Base-by-base conservation (phyloP, 176 grass and related monocot species). In the Tillandsia leiboldiana region DNA sequence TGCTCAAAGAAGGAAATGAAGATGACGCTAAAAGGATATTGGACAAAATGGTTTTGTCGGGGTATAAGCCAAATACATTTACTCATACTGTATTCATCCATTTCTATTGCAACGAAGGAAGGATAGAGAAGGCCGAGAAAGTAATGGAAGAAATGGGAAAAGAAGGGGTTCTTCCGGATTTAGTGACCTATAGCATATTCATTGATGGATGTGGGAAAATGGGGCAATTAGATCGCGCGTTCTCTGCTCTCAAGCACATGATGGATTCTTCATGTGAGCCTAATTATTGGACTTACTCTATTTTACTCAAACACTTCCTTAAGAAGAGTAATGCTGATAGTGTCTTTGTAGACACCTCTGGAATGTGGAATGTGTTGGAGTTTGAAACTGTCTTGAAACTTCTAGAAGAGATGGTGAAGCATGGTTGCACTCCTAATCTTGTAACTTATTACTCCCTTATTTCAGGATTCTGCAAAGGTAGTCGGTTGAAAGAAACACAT, bases 1-100 rank as follows among this genome's bases (percentile, higher is more conserved):
- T 96, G 79, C 71, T 96, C 24, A 96, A 70, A 80, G 82, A 87
- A 76, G 63, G 87, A 49, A 82, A 84, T 76, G 79, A 81, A 72
- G 84, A 78, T 58, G 73, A 82, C 73, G 91, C 87, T 76, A 85
- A 74, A 72, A 87, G 72, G 67, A 80, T 90, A 65, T 85, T 83
- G 15, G 62, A 81, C 66, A 72, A 87, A 75, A 90, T 96, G 87
- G 62, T 85, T 71, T 82, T 70, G 14, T 71, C 54, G 3, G 84
- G 84, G 52, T 77, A 81, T 67, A 90, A 85, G 64, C 91, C 91
- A 69, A 90, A 78, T 66, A 81, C 70, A 28, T 66, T 72, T 49
- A 96, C 91, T 26, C 88, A 87, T 83, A 96, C 91, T 51, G 58
- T 96, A 53, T 85, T 96, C 63, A 78, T 96, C 61, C 81, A 82